Base-by-base conservation (phyloP, 106 monocot species). In the Dioscorea zingiberensis region DNA sequence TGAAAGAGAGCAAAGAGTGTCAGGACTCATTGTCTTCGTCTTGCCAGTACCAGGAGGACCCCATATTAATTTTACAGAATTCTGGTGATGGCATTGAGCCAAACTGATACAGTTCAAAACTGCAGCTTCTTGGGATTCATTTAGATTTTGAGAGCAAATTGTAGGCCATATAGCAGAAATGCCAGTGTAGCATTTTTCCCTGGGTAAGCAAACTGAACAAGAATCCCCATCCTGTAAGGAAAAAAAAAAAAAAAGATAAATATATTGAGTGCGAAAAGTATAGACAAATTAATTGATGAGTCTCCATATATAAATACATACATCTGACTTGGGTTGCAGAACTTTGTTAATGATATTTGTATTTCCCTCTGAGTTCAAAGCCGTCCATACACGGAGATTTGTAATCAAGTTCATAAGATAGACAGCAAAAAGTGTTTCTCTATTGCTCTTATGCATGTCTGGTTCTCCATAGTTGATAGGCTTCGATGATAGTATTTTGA, bases 31-130 rank as follows among this genome's bases (percentile, higher is more conserved):
- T 4, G 79, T 84, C 48, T 76, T 79, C 0, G 84, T 84, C 62
- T 84, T 84, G 7, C 84, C 79, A 1, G 76, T 84, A 17, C 84
- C 76, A 21, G 79, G 84, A 22, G 76, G 79, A 0, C 84, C 79
- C 68, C 79, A 80, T 4, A 79, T 80, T 14, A 79, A 75, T 14
- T 71, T 74, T 1, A 83, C 10, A 10, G 75, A 72, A 32, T 8
- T 19, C 14, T 15, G 25, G 11, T 60, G 53, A 0, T 45, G n/a
- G 15, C 63, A 59, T 30, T 75, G 29, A n/a, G 17, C 44, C 17
- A 70, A 62, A 22, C 75, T 67, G 24, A 64, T 11, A 58, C 59
- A 78, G 24, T 26, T 47, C 19, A 67, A 3, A 13, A 83, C 54
- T 24, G 83, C 78, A 63, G 18, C 54, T 3, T 14, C 27, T 67